Evolutionary conservation across 208 protist genomes (phyloP).

Genomic region (Acanthamoeba quina): DNA sequence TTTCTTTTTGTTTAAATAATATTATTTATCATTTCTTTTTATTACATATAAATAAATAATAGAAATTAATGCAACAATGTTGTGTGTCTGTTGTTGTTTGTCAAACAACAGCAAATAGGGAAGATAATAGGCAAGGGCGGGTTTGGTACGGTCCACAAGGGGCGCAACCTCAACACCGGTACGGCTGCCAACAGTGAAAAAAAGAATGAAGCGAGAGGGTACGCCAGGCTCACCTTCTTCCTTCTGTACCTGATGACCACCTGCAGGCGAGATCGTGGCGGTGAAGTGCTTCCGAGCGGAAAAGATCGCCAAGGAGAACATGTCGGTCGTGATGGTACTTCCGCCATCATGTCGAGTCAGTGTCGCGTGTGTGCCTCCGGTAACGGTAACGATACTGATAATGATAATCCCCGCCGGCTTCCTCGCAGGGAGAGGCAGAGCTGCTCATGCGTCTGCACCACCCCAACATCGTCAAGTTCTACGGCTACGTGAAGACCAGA

Average conservation of each 20-base stretch:
- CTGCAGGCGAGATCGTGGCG: constrained; percentile 86
- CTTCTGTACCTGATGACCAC: background rate
- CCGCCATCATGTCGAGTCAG: background rate
- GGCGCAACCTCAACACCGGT: constrained; percentile 81
- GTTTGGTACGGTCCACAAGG: constrained; percentile 88
- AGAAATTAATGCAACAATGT: too few relatives aligned
- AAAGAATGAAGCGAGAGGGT: background rate
- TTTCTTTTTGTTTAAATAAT: background rate
- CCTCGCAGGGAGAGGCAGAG: constrained; percentile 85
- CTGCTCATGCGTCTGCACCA: constrained; percentile 90
- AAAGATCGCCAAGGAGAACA: constrained; percentile 81
- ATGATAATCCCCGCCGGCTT: background rate
- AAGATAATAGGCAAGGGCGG: constrained; percentile 84
- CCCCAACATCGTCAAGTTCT: constrained; percentile 92
- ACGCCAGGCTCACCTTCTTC: background rate
- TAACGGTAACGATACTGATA: too few relatives aligned
- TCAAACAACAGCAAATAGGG: constrained; percentile 53
- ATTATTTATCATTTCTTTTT: background rate
- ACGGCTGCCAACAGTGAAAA: background rate
- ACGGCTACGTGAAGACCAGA: constrained; percentile 86
- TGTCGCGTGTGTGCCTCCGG: background rate
- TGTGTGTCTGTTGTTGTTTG: too few relatives aligned
- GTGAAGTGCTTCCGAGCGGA: constrained; percentile 87
- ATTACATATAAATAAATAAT: background rate
- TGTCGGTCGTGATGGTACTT: constrained; percentile 78